Evolutionary conservation across 2,329 filamentous ascomycete genomes (phyloP).

Genomic region (Lasiodiplodia sp.): DNA sequence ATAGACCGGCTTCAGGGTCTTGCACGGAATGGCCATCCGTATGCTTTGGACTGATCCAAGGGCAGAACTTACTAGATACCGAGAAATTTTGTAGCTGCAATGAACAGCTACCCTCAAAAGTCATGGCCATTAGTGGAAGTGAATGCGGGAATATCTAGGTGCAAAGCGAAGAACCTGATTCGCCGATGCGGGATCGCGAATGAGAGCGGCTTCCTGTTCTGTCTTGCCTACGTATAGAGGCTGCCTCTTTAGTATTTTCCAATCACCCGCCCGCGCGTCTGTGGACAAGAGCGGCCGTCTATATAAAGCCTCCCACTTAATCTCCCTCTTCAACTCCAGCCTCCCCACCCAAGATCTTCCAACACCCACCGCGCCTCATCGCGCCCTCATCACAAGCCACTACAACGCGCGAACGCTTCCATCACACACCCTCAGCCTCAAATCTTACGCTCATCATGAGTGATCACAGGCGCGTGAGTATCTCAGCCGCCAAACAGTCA

Average conservation of each 20-base stretch:
- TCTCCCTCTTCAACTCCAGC: too few species aligned
- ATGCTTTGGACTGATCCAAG: neutral
- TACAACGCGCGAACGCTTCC: neutral
- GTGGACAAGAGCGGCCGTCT: too few species aligned
- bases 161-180: too few species aligned
- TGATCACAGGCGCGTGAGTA: conserved; percentile 8
- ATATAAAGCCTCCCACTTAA: too few species aligned
- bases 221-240: too few species aligned
- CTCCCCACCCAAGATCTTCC: neutral
- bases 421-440: neutral
- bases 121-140: too few species aligned
- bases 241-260: too few species aligned
- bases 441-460: neutral
- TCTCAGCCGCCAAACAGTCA: neutral
- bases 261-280: too few species aligned
- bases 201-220: too few species aligned
- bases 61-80: neutral
- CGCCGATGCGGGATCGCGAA: too few species aligned
- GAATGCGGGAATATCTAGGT: too few species aligned
- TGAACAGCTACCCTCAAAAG: too few species aligned
- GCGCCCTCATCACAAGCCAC: neutral
- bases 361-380: neutral
- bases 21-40: neutral
- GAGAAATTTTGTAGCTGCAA: neutral
- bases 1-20: neutral